Evolutionary conservation across 129 eudicot species (phyloP).

Genomic region (Smallanthus sonchifolius): DNA sequence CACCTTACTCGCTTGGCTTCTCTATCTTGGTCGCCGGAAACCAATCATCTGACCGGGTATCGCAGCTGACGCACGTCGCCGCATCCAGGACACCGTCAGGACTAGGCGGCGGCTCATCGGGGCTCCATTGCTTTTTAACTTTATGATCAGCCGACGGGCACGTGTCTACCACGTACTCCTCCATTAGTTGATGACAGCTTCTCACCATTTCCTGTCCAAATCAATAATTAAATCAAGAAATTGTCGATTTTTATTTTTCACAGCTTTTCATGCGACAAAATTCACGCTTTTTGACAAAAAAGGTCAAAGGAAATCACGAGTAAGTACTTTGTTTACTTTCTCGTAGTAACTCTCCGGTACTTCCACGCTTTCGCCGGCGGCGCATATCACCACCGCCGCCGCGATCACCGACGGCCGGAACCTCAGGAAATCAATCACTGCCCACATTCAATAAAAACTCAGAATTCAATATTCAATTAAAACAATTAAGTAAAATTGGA

Average conservation of each 20-base stretch:
- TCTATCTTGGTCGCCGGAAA: slow-evolving; percentile 13
- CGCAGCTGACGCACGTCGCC: slow-evolving; percentile 50
- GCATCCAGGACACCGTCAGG: slow-evolving; percentile 58
- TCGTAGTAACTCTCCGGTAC: slow-evolving; percentile 40
- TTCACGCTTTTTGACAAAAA: slow-evolving; percentile 2
- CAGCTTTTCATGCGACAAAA: slow-evolving; percentile 21
- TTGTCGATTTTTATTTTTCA: not conserved
- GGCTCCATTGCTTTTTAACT: slow-evolving; percentile 16
- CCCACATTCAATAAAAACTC: slow-evolving; percentile 4
- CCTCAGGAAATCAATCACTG: slow-evolving; percentile 46
- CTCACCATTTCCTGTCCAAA: slow-evolving; percentile 50
- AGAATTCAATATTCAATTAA: too few relatives aligned
- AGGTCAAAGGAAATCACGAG: not conserved
- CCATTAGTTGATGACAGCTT: slow-evolving; percentile 75
- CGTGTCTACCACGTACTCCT: slow-evolving; percentile 55
- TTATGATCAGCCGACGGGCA: slow-evolving; percentile 40
- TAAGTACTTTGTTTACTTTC: slow-evolving; percentile 46
- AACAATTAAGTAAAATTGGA: too few relatives aligned
- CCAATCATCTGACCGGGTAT: slow-evolving; percentile 30
- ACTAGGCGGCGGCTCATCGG: slow-evolving; percentile 38
- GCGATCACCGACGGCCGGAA: slow-evolving; percentile 52
- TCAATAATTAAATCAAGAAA: slow-evolving; percentile 4
- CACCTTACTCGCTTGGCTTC: slow-evolving; percentile 35
- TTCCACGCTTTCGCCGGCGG: slow-evolving; percentile 33
- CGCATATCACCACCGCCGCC: slow-evolving; percentile 51